A percentile compares a stretch with the other conserved stretches of the same genome.
These are phyloP conservation scores for Exutisphaerella laricina DNA, from an alignment of 2,329 filamentous ascomycete genomes.

Conservation along the genomic window DNA sequence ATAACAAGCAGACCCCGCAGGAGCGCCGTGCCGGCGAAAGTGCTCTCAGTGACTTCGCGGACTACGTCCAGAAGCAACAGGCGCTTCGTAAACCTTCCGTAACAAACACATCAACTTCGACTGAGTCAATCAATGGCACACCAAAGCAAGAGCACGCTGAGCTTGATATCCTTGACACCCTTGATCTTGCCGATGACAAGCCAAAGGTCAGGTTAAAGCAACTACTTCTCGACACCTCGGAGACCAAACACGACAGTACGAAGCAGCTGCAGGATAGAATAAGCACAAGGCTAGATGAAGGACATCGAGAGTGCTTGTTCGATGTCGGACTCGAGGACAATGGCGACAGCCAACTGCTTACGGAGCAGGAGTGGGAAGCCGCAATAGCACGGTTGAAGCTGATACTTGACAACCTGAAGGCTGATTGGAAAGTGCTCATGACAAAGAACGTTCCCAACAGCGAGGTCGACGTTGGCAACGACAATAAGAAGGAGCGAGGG, in stretches of 20 bases:
- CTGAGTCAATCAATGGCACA: constrained; percentile 29
- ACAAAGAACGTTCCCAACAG: constrained; percentile 81
- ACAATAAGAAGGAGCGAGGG: constrained; percentile 61
- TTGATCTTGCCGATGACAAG: constrained; percentile 65
- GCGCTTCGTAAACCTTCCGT: constrained; percentile 52
- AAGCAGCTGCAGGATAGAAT: constrained; percentile 61
- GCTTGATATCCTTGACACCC: constrained; percentile 79
- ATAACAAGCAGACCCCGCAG: constrained; percentile 54
- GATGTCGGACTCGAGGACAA: constrained; percentile 89
- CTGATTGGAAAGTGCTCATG: constrained; percentile 74
- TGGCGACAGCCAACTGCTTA: constrained; percentile 76
- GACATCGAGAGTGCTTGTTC: constrained; percentile 82
- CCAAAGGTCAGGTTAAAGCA: constrained; percentile 66
- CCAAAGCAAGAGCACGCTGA: constrained; percentile 73
- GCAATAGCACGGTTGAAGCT: constrained; percentile 62
- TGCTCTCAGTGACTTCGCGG: constrained; percentile 92
- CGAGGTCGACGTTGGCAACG: constrained; percentile 61
- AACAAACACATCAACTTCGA: constrained; percentile 25
- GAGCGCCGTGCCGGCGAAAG: constrained; percentile 81
- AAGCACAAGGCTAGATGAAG: constrained; percentile 67
- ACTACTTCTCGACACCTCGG: constrained; percentile 58
- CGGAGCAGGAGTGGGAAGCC: constrained; percentile 65
- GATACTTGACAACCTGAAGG: constrained; percentile 59
- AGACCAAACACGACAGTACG: constrained; percentile 51
- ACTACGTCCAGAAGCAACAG: constrained; percentile 95